Conservation (phyloP, 2,329 filamentous ascomycete species). For the Colletotrichum tropicale region DNA sequence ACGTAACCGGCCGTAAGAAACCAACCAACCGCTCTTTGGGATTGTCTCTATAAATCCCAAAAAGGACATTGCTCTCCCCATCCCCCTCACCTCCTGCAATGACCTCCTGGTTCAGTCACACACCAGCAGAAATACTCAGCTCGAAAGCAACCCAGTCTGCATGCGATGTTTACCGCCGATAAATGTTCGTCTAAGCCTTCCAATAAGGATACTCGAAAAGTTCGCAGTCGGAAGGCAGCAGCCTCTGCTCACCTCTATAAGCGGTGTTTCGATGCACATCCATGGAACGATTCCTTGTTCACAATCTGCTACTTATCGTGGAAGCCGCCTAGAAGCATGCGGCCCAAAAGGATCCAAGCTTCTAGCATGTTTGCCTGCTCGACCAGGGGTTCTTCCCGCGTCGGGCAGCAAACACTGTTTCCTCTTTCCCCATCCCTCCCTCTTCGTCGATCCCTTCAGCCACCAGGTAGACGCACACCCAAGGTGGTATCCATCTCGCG, state of each 20-base stretch:
- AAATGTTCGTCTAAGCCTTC: neutral
- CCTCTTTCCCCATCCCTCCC: neutral
- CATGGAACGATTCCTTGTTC: neutral
- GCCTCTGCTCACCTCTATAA: rapidly evolving
- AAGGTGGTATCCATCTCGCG: neutral
- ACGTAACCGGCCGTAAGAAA: neutral
- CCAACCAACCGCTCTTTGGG: neutral
- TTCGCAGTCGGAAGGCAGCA: neutral
- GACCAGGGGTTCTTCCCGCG: neutral
- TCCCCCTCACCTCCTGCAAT: neutral
- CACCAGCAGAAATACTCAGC: neutral
- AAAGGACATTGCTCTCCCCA: neutral
- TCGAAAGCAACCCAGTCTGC: neutral
- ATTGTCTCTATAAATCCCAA: neutral
- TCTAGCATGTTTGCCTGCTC: neutral
- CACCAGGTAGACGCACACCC: neutral
- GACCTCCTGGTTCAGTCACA: neutral
- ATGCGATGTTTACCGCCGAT: neutral
- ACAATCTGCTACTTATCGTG: neutral
- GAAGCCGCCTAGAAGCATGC: neutral
- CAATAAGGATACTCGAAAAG: neutral
- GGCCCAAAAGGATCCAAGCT: neutral
- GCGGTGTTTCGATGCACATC: neutral
- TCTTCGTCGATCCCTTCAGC: neutral
- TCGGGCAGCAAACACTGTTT: neutral